Evolutionary conservation across 2,329 filamentous ascomycete genomes (phyloP), one percentile per base, ranked within the genome.

Genomic region (Colletotrichum caudatum): DNA sequence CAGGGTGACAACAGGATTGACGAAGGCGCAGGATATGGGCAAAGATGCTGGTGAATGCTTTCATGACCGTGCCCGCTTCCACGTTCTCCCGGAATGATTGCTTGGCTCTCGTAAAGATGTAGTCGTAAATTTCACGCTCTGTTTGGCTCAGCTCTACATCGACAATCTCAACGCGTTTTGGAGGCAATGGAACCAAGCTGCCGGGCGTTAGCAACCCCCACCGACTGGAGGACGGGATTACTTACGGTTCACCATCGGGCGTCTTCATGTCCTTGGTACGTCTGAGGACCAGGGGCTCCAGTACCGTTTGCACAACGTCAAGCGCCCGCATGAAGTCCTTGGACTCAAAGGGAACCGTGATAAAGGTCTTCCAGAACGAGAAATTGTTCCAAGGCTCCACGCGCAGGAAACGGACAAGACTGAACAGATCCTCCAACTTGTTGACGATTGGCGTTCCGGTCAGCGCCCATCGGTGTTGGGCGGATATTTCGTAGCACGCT

Each of bases 371-470:
- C 96, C 96, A 99, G 82, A 97, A 99, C 0, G 95, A 97, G 80
- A 99, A 99, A 80, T 98, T 98, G 77, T 93, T 96, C 96, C 96
- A 99, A 0, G 96, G 96, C 79, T 98, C 95, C 5, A 99, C 96
- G 68, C 94, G 91, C 14, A 99, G 84, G 82, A 98, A 99, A 3
- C 94, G 91, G 16, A 98, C 94, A 48, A 99, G 83, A 77, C 94
- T 97, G 83, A 98, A 98, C 18, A 99, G 84, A 81, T 98, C 96
- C 80, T 98, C 95, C 0, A 99, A 86, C 54, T 94, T 92, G 80
- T 99, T 99, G 75, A 99, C 95, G 68, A 99, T 98, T 0, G 96
- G 96, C 0, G 96, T 99, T 23, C 96, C 96, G 0, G 96, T 99
- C 60, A 99, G 83, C 0, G 92, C 93, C 96, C 96, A 99, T 71